Evolutionary conservation across 192 early-diverging fungal species (phyloP).

Genomic region (Linnemannia elongata): DNA sequence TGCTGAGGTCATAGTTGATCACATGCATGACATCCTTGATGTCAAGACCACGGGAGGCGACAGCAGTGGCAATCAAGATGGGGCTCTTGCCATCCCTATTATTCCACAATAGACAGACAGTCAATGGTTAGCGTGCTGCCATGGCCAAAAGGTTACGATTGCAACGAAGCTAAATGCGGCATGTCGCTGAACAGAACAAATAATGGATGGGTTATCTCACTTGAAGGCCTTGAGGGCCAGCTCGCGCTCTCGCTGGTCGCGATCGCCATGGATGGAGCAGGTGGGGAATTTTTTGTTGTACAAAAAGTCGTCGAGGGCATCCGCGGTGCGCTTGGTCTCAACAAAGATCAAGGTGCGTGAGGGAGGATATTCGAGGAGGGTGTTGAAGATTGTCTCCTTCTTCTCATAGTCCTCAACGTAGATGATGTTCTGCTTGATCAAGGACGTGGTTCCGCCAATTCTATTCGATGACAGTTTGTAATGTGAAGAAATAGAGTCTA

Average conservation of each 20-base stretch:
- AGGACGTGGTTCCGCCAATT: constrained; percentile 43
- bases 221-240: constrained; percentile 80
- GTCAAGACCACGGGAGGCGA: constrained; percentile 91
- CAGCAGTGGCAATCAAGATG: constrained; percentile 91
- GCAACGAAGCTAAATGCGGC: no score
- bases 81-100: constrained; percentile 61
- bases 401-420: constrained; percentile 77
- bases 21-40: constrained; percentile 91
- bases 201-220: constrained; percentile 13
- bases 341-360: constrained; percentile 86
- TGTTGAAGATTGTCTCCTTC: constrained; percentile 63
- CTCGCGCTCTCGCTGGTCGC: constrained; percentile 85
- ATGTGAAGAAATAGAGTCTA: not conserved
- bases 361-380: constrained; percentile 63
- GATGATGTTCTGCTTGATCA: constrained; percentile 61
- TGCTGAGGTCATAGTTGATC: constrained; percentile 87
- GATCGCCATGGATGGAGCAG: constrained; percentile 89
- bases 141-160: not conserved
- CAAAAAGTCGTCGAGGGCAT: constrained; percentile 80
- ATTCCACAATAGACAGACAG: not conserved
- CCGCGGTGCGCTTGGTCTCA: constrained; percentile 85
- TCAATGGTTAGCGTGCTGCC: not conserved
- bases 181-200: no score
- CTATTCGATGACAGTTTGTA: constrained; percentile 31
- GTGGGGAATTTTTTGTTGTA: constrained; percentile 78